Percentiles rank a stretch among this genome's conserved stretches.
Evolutionary conservation across 768 basidiomycete genomes (phyloP).

Genomic region (Lactarius deliciosus): DNA sequence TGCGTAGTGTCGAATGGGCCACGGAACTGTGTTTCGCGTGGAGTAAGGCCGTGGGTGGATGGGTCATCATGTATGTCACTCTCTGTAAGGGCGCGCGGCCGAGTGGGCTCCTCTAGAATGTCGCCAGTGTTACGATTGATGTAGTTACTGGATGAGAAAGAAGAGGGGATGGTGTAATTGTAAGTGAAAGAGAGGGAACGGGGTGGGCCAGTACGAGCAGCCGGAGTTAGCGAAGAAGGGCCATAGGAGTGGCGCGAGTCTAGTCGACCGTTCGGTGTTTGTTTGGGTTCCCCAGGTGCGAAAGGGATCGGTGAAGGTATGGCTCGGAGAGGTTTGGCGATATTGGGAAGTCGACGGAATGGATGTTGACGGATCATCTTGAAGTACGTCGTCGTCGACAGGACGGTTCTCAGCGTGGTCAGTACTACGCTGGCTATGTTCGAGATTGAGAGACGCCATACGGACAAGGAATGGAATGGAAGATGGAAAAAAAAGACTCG

Average conservation of each 20-base stretch:
- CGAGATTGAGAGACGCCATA: constrained; percentile 7
- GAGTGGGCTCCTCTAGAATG: constrained; percentile 36
- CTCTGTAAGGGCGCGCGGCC: constrained; percentile 28
- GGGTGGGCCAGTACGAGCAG: constrained; percentile 24
- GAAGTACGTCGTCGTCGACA: not conserved
- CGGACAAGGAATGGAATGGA: not conserved
- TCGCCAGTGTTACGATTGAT: constrained; percentile 31
- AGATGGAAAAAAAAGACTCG: not conserved
- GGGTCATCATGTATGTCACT: constrained; percentile 38
- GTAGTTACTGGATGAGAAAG: constrained; percentile 14
- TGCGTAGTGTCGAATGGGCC: constrained; percentile 55
- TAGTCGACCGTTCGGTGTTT: not conserved
- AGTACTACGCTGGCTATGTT: not conserved
- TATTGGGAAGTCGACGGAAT: not conserved
- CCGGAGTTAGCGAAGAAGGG: constrained; percentile 17
- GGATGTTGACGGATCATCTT: not conserved
- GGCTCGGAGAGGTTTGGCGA: constrained; percentile 8
- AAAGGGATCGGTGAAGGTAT: not conserved
- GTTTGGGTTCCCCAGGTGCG: not conserved
- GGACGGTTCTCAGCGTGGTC: not conserved
- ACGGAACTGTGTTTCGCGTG: constrained; percentile 52
- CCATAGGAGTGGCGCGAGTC: constrained; percentile 3
- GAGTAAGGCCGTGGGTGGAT: constrained; percentile 36
- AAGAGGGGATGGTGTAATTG: constrained; percentile 2
- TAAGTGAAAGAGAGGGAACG: constrained; percentile 24